Evolutionary conservation across 139 green algal species (phyloP).

Genomic region (Coelastrella sp.): DNA sequence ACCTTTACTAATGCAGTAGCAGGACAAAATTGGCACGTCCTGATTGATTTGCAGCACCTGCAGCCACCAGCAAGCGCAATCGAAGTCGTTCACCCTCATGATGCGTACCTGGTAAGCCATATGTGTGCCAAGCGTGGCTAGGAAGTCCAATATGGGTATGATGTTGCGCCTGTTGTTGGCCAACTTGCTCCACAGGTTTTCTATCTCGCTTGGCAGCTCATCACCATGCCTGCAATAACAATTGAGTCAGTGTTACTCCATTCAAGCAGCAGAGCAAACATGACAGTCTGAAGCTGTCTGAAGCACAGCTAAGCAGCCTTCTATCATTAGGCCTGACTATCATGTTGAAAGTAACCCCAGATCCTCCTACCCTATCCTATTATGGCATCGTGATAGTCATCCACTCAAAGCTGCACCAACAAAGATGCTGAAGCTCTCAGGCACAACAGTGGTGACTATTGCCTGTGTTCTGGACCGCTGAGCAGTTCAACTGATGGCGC

Average conservation of each 20-base stretch:
- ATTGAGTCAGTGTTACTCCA: background rate
- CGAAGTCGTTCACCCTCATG: background rate
- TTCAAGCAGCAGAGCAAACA: background rate
- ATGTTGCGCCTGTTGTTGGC: constrained; percentile 84
- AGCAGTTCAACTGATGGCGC: background rate
- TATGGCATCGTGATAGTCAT: too few species aligned
- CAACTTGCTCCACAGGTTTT: constrained; percentile 88
- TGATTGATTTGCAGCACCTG: background rate
- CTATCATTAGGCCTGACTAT: too few species aligned
- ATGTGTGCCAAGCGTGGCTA: constrained; percentile 75
- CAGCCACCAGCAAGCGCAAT: background rate
- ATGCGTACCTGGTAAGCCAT: constrained; percentile 44
- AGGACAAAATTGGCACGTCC: background rate
- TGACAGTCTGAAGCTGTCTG: background rate
- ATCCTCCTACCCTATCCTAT: too few species aligned
- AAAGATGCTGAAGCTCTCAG: too few species aligned
- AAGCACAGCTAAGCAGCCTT: background rate
- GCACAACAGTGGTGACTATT: too few species aligned
- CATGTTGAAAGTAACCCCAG: too few species aligned
- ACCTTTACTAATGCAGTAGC: background rate
- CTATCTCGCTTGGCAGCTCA: constrained; percentile 74
- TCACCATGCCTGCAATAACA: constrained; percentile 56
- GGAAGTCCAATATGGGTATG: constrained; percentile 88
- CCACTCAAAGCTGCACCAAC: too few species aligned
- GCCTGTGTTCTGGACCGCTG: background rate